Percentiles rank a stretch among this genome's conserved stretches.
Evolutionary conservation across 2,329 filamentous ascomycete genomes (phyloP).

Genomic region (Taxawa tesnikishii): DNA sequence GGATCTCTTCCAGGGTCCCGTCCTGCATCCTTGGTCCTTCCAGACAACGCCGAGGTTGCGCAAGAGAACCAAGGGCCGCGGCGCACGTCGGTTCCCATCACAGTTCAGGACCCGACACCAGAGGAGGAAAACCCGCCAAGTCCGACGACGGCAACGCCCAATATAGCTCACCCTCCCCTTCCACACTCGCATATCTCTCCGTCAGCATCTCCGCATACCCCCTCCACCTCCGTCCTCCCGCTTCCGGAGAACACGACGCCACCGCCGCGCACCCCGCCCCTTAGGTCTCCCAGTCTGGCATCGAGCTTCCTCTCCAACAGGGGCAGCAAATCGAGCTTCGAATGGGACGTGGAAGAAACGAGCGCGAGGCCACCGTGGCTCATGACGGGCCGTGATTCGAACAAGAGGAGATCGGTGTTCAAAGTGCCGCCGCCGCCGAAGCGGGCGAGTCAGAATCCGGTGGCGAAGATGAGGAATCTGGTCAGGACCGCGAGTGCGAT

Average conservation of each 20-base stretch:
- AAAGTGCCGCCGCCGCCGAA: background rate
- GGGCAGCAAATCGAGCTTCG: background rate
- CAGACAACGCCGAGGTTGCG: conserved; percentile 11
- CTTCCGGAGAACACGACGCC: too few species aligned
- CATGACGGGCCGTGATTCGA: background rate
- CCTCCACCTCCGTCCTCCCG: background rate
- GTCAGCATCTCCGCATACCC: background rate
- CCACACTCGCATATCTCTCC: too few species aligned
- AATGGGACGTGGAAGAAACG: background rate
- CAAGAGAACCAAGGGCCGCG: conserved; percentile 7
- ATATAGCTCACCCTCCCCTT: background rate
- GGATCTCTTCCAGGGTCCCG: too few species aligned
- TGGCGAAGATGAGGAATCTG: conserved; percentile 11
- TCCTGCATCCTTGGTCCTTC: background rate
- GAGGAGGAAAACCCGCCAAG: background rate
- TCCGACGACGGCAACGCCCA: background rate
- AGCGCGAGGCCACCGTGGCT: background rate
- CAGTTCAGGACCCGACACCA: background rate
- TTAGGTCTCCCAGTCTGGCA: background rate
- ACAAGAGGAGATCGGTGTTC: background rate
- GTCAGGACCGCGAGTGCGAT: conserved; percentile 16
- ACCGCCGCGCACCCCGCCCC: too few species aligned
- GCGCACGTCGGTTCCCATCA: background rate
- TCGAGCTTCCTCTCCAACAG: background rate
- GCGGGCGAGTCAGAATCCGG: conserved; percentile 1